Evolutionary conservation across 495 filamentous ascomycete species (phyloP).

Genomic region (Penicillium mononematosum): DNA sequence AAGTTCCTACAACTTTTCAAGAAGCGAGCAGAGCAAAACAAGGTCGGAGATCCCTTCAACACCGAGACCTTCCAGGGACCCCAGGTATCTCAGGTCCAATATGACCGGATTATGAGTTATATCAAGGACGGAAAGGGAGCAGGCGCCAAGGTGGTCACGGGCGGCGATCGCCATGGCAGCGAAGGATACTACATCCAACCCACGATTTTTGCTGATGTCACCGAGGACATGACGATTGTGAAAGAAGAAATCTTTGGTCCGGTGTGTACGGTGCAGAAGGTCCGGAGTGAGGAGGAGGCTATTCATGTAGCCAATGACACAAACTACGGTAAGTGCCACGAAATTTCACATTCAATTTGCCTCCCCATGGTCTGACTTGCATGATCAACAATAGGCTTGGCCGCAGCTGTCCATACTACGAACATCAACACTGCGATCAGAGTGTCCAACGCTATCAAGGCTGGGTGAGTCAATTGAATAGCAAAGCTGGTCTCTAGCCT

Average conservation of each 20-base stretch:
- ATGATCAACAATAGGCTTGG: slow-evolving; percentile 42
- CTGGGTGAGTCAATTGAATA: slow-evolving; percentile 48
- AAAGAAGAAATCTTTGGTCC: slow-evolving; percentile 92
- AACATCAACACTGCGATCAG: slow-evolving; percentile 81
- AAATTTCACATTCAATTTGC: background rate
- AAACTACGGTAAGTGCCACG: slow-evolving; percentile 49
- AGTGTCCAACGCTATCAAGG: slow-evolving; percentile 67
- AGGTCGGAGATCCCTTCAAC: slow-evolving; percentile 79
- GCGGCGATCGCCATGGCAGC: slow-evolving; percentile 73
- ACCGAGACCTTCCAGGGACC: slow-evolving; percentile 85
- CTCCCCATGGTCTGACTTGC: background rate
- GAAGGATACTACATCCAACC: slow-evolving; percentile 88
- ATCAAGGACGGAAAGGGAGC: slow-evolving; percentile 74
- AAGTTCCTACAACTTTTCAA: slow-evolving; percentile 77
- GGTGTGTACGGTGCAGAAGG: slow-evolving; percentile 80
- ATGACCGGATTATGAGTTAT: slow-evolving; percentile 86
- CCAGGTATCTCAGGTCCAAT: slow-evolving; percentile 84
- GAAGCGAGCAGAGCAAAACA: slow-evolving; percentile 65
- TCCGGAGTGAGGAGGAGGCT: slow-evolving; percentile 71
- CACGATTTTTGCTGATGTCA: slow-evolving; percentile 83
- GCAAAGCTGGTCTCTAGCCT: background rate
- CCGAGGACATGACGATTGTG: slow-evolving; percentile 82
- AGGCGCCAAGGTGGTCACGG: slow-evolving; percentile 72
- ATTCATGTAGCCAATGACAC: slow-evolving; percentile 71
- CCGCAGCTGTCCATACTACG: slow-evolving; percentile 79